Conservation (phyloP, 331 rosid species). For the Spiraea crenata region DNA sequence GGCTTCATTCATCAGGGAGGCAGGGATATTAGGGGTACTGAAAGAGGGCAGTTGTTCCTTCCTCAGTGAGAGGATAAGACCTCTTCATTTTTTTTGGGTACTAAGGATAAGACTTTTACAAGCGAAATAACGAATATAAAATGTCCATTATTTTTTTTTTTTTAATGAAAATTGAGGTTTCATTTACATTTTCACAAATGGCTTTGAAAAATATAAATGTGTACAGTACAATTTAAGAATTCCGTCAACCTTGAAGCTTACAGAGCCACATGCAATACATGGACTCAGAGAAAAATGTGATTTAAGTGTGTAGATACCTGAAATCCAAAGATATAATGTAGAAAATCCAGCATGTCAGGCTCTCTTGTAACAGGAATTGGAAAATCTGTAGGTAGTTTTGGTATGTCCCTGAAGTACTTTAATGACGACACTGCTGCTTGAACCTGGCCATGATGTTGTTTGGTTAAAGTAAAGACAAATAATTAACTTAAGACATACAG, state of each 20-base stretch:
- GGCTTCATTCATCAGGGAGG: not conserved
- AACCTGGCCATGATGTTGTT: constrained; percentile 51
- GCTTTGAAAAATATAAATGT: not conserved
- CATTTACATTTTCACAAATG: too few species aligned
- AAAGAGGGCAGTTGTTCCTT: not conserved
- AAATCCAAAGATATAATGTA: constrained; percentile 83
- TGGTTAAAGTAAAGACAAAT: constrained; percentile 18
- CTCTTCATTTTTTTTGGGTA: too few species aligned
- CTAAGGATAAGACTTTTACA: too few species aligned
- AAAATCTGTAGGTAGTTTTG: constrained; percentile 67
- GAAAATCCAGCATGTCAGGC: constrained; percentile 73
- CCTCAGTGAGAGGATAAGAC: not conserved
- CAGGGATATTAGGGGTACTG: not conserved
- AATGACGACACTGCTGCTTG: constrained; percentile 79
- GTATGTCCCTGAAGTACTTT: constrained; percentile 61
- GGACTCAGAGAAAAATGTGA: not conserved
- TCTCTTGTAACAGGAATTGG: constrained; percentile 57
- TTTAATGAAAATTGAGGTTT: too few species aligned
- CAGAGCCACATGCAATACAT: not conserved
- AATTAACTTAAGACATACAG: constrained; percentile 14
- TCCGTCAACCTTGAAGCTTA: not conserved
- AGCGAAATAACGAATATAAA: too few species aligned
- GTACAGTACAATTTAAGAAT: not conserved
- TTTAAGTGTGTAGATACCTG: constrained; percentile 58
- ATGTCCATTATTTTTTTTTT: too few species aligned